phyloP scores from a whole-genome alignment of 1,284 basidiomycete species.

The Xerocomus nothofagi region DNA sequence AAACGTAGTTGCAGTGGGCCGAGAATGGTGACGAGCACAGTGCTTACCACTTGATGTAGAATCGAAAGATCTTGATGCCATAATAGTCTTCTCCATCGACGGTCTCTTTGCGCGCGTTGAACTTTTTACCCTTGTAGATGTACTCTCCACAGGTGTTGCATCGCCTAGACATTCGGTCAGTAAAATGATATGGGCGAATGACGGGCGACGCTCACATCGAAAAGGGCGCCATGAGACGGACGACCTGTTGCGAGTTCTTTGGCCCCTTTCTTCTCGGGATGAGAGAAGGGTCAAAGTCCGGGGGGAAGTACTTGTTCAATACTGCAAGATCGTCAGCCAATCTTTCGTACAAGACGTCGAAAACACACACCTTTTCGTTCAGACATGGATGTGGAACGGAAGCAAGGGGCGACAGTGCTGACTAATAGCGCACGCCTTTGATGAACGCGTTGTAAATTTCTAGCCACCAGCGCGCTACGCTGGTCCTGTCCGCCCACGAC shows the following conservation, averaged over 20 bases:
- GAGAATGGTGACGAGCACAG: not conserved
- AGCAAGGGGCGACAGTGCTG: conserved; percentile 22
- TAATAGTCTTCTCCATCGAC: conserved; percentile 97
- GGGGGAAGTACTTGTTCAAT: conserved; percentile 89
- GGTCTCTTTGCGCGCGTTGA: conserved; percentile 98
- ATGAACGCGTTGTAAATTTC: conserved; percentile 36
- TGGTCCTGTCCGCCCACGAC: conserved; percentile 4
- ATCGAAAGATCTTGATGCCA: conserved; percentile 93
- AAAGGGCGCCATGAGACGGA: conserved; percentile 98
- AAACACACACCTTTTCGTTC: conserved; percentile 74
- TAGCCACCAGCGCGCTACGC: conserved; percentile 21
- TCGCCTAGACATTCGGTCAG: conserved; percentile 51
- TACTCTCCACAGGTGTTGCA: conserved; percentile 97
- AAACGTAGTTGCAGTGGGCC: conserved; percentile 1
- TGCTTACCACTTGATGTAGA: conserved; percentile 79
- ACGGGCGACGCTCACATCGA: conserved; percentile 70
- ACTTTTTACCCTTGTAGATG: conserved; percentile 98
- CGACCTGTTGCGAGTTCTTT: conserved; percentile 93
- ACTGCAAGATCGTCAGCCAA: conserved; percentile 46
- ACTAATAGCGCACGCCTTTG: conserved; percentile 28
- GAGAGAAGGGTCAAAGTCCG: conserved; percentile 97
- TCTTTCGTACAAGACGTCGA: not conserved
- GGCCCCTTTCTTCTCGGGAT: conserved; percentile 88
- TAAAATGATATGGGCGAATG: not conserved
- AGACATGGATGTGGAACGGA: conserved; percentile 58